These are phyloP conservation scores for Kluyveromyces sp. DNA, from an alignment of 1,139 yeast genomes.

Conservation along the genomic window DNA sequence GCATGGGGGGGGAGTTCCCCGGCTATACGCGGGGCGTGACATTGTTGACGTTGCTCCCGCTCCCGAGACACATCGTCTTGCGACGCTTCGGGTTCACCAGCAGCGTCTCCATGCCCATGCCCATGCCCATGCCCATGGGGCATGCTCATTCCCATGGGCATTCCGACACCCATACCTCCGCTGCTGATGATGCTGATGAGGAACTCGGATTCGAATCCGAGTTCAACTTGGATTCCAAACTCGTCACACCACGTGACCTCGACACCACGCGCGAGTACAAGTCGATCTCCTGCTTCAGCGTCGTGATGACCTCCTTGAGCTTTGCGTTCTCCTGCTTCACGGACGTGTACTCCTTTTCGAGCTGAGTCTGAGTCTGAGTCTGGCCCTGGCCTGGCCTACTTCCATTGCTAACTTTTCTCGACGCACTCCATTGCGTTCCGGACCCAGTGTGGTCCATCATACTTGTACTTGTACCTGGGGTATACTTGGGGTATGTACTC, in stretches of 20 bases:
- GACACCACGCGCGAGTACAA: conserved; percentile 16
- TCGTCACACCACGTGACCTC: not conserved
- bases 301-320: conserved; percentile 21
- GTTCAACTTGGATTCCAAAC: too few species aligned
- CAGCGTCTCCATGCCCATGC: conserved; percentile 1
- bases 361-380: not conserved
- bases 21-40: too few species aligned
- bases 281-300: conserved; percentile 29
- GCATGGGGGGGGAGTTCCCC: not conserved
- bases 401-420: not conserved
- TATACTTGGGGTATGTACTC: too few species aligned
- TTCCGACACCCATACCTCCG: too few species aligned
- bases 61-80: conserved; percentile 4
- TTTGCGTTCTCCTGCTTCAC: conserved; percentile 22
- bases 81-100: conserved; percentile 5
- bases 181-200: too few species aligned
- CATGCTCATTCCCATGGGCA: too few species aligned
- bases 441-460: not conserved
- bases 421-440: conserved; percentile 1
- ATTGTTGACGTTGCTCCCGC: not conserved
- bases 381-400: too few species aligned
- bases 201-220: too few species aligned
- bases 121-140: too few species aligned
- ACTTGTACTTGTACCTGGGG: too few species aligned
- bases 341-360: conserved; percentile 18